Conservation (phyloP, 768 basidiomycete genomes). For the Cubamyces sp. region DNA sequence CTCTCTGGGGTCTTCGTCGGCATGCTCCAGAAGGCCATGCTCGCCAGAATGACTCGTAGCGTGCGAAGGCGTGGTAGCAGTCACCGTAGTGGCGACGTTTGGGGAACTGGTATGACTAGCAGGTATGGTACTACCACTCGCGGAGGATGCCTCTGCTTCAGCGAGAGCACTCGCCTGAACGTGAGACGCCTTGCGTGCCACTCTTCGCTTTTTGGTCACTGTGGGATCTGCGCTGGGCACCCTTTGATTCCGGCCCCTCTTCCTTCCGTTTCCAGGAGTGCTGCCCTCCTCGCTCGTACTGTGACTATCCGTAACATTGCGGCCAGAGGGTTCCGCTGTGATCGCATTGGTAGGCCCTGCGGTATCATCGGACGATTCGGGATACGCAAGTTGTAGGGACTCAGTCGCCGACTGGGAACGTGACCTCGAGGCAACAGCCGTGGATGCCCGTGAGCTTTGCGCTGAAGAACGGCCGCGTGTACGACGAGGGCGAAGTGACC, state of each 20-base stretch:
- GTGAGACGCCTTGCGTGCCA: neutral
- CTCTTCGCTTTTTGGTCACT: neutral
- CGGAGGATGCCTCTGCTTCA: no score
- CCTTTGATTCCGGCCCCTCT: neutral
- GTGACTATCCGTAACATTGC: no score
- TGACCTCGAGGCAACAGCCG: slow-evolving; percentile 8
- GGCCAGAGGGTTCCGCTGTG: neutral
- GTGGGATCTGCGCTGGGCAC: neutral
- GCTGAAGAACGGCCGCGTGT: neutral
- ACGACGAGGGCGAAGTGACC: slow-evolving; percentile 17
- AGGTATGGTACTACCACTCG: no score
- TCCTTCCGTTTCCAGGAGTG: neutral
- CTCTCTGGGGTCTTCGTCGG: neutral
- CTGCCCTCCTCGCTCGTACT: neutral
- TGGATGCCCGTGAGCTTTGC: slow-evolving; percentile 10
- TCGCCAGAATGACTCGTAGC: neutral
- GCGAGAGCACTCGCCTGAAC: no score
- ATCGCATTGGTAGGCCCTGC: neutral
- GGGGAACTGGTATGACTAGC: no score
- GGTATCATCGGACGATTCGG: neutral
- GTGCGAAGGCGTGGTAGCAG: no score
- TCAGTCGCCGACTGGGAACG: slow-evolving; percentile 6
- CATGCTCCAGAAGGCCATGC: neutral
- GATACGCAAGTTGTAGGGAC: neutral
- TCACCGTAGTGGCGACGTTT: no score